Evolutionary conservation across 140 eudicot species (phyloP).

Genomic region (Cichorium intybus): DNA sequence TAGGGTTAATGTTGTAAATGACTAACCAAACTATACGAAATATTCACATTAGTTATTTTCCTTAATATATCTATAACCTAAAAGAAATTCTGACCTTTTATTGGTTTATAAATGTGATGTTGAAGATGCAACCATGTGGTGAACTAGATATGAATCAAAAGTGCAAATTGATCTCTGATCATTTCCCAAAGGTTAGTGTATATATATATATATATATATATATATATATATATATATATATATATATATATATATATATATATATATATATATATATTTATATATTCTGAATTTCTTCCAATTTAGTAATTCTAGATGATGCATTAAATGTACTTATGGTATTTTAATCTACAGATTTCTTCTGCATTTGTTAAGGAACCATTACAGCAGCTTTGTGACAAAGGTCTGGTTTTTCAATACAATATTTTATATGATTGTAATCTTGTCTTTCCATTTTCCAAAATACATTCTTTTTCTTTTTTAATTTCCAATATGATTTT

Average conservation of each 20-base stretch:
- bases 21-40: too few relatives aligned
- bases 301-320: background rate
- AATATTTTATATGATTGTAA: background rate
- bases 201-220: too few relatives aligned
- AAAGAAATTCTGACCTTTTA: slow-evolving; percentile 3
- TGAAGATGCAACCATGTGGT: slow-evolving; percentile 71
- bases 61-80: background rate
- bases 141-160: slow-evolving; percentile 53
- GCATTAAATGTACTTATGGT: slow-evolving; percentile 7
- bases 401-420: slow-evolving; percentile 34
- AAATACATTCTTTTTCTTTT: background rate
- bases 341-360: slow-evolving; percentile 40
- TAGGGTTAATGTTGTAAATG: too few relatives aligned
- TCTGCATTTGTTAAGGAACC: slow-evolving; percentile 45
- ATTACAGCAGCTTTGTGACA: slow-evolving; percentile 28
- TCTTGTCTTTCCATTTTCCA: background rate
- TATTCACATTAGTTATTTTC: background rate
- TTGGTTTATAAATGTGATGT: slow-evolving; percentile 11
- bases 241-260: too few relatives aligned
- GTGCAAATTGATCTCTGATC: slow-evolving; percentile 57
- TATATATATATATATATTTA: too few relatives aligned
- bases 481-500: background rate
- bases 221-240: too few relatives aligned
- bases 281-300: background rate
- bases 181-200: slow-evolving; percentile 58